phyloP scores from a whole-genome alignment of 257 asterid genomes.

The Plantago ovata region DNA sequence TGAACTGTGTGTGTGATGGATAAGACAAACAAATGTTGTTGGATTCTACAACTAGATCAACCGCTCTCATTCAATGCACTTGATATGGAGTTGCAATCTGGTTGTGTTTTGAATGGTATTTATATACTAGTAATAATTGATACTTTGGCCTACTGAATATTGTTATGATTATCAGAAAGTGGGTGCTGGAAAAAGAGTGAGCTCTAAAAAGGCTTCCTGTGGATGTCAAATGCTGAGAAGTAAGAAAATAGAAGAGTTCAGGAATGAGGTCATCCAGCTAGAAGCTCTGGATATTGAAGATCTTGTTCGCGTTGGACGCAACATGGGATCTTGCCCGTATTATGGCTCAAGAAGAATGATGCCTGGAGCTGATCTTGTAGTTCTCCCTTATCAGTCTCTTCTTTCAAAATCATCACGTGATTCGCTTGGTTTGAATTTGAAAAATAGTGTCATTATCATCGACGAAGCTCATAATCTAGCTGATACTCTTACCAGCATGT shows the following conservation, averaged over 20 bases:
- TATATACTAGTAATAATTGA: background rate
- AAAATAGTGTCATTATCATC: slow-evolving; percentile 67
- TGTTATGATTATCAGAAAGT: slow-evolving; percentile 47
- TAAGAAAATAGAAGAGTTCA: slow-evolving; percentile 57
- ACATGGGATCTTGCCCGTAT: slow-evolving; percentile 82
- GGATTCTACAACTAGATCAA: no score
- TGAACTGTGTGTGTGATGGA: no score
- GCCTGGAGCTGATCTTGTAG: slow-evolving; percentile 79
- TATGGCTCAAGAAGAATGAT: slow-evolving; percentile 88
- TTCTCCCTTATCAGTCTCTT: slow-evolving; percentile 97
- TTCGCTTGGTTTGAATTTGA: slow-evolving; percentile 77
- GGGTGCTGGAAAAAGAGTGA: slow-evolving; percentile 53
- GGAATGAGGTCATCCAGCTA: slow-evolving; percentile 44
- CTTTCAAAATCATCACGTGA: slow-evolving; percentile 93
- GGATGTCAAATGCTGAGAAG: slow-evolving; percentile 85
- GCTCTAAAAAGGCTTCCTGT: slow-evolving; percentile 44
- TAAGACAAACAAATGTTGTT: no score
- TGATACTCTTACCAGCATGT: slow-evolving; percentile 88
- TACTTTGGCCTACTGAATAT: slow-evolving; percentile 27
- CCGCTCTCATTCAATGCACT: no score
- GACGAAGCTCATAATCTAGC: slow-evolving; percentile 99
- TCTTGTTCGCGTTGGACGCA: slow-evolving; percentile 72
- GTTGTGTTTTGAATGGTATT: background rate
- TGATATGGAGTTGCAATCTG: background rate
- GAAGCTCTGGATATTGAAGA: slow-evolving; percentile 95